Evolutionary conservation across 768 basidiomycete species (phyloP).

Genomic region (Mrakia gelida): DNA sequence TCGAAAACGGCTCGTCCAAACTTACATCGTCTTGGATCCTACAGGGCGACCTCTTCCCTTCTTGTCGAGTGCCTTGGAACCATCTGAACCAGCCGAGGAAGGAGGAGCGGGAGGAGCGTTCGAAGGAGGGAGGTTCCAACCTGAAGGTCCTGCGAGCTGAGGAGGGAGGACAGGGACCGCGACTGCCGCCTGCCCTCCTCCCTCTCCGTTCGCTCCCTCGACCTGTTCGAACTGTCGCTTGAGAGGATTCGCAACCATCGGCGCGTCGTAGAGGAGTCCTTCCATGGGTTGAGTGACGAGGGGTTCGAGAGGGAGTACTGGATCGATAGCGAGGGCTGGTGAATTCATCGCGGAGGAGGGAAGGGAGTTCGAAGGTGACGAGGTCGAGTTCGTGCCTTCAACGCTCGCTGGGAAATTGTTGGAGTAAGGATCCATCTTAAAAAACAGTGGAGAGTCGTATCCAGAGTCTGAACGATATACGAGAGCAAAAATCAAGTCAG

Average conservation of each 20-base stretch:
- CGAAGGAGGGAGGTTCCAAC: background rate
- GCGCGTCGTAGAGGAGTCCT: background rate
- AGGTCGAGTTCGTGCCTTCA: background rate
- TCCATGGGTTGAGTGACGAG: background rate
- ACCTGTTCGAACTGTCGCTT: background rate
- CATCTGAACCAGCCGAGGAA: background rate
- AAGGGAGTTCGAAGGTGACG: background rate
- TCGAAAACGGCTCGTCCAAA: background rate
- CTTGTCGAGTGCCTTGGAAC: background rate
- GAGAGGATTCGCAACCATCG: background rate
- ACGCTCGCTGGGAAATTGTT: background rate
- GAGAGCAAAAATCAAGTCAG: background rate
- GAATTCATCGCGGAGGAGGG: background rate
- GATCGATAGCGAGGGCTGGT: background rate
- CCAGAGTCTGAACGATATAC: background rate
- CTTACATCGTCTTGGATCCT: slow-evolving; percentile 9
- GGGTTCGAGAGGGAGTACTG: background rate
- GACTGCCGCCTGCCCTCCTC: background rate
- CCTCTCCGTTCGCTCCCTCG: background rate
- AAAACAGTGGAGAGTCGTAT: background rate
- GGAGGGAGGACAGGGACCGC: background rate
- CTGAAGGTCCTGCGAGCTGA: background rate
- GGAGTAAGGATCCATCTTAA: background rate
- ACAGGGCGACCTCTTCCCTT: background rate
- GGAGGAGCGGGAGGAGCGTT: background rate